These are phyloP conservation scores for Cadophora sp. DNA, from an alignment of 2,329 filamentous ascomycete genomes.

Conservation along the genomic window DNA sequence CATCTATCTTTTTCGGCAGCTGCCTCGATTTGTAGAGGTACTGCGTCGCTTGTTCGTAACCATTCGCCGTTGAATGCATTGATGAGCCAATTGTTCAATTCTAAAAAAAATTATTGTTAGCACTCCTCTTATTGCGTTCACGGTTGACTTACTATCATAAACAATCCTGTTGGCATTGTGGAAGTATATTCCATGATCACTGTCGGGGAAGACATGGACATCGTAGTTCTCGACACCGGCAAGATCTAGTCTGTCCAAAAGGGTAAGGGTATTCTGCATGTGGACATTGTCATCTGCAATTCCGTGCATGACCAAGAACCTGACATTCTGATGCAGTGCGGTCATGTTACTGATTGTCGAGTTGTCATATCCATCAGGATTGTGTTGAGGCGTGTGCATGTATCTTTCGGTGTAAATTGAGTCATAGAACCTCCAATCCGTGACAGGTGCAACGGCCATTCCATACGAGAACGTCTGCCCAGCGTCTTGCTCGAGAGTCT, in stretches of 20 bases:
- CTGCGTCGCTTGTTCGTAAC: slow-evolving; percentile 56
- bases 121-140: not conserved
- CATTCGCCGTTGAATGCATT: slow-evolving; percentile 99
- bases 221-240: slow-evolving; percentile 90
- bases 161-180: slow-evolving; percentile 92
- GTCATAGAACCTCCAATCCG: slow-evolving; percentile 96
- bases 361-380: slow-evolving; percentile 76
- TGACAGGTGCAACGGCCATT: slow-evolving; percentile 98
- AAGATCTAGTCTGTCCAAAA: slow-evolving; percentile 87
- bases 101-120: slow-evolving; percentile 57
- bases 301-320: slow-evolving; percentile 96
- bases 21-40: slow-evolving; percentile 42
- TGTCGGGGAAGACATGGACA: slow-evolving; percentile 95
- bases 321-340: slow-evolving; percentile 76
- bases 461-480: slow-evolving; percentile 93
- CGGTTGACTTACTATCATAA: slow-evolving; percentile 78
- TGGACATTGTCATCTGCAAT: slow-evolving; percentile 98
- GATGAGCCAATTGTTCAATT: slow-evolving; percentile 87
- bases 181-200: slow-evolving; percentile 93
- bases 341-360: slow-evolving; percentile 77
- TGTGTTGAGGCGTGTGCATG: slow-evolving; percentile 93
- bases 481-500: slow-evolving; percentile 90
- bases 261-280: slow-evolving; percentile 87
- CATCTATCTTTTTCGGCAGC: slow-evolving; percentile 29
- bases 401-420: slow-evolving; percentile 95